A percentile compares a stretch with the other conserved stretches of the same genome.
phyloP scores from a whole-genome alignment of 495 filamentous ascomycete species.

The Hypoxylon cercidicola region DNA sequence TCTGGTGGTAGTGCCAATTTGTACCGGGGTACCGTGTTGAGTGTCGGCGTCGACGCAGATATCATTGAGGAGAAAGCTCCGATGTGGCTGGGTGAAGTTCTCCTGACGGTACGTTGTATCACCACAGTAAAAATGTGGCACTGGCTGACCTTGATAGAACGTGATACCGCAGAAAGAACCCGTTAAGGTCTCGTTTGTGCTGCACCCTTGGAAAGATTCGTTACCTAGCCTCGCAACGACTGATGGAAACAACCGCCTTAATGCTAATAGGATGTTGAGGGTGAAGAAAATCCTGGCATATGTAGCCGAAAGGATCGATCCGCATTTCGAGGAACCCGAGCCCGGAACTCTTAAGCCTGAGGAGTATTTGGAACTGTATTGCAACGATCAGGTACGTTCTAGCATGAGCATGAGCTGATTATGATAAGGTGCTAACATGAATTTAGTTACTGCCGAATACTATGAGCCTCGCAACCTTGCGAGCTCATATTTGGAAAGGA shows the following conservation, averaged over 20 bases:
- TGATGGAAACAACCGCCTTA: constrained; percentile 84
- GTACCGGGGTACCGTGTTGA: constrained; percentile 86
- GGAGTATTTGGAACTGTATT: constrained; percentile 93
- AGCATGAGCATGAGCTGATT: constrained; percentile 2
- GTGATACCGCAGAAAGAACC: constrained; percentile 88
- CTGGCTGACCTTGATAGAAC: constrained; percentile 66
- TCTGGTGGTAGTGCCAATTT: constrained; percentile 92
- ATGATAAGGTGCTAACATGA: constrained; percentile 31
- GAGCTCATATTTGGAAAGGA: constrained; percentile 90
- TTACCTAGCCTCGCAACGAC: constrained; percentile 74
- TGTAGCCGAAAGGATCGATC: constrained; percentile 89
- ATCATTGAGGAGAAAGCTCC: constrained; percentile 85
- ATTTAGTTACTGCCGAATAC: constrained; percentile 63
- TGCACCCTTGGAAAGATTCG: constrained; percentile 83
- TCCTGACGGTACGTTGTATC: constrained; percentile 69
- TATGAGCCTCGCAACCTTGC: constrained; percentile 92
- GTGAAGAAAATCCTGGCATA: constrained; percentile 96
- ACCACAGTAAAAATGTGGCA: background rate
- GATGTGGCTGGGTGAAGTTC: constrained; percentile 90
- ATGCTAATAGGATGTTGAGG: constrained; percentile 95
- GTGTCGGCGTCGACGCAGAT: constrained; percentile 80
- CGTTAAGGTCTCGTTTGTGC: constrained; percentile 89
- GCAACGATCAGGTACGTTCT: constrained; percentile 87
- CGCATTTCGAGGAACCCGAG: constrained; percentile 59
- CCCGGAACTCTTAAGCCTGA: constrained; percentile 78